These are phyloP conservation scores for Kwoniella sp. DNA, from an alignment of 768 basidiomycete species.

Conservation along the genomic window DNA sequence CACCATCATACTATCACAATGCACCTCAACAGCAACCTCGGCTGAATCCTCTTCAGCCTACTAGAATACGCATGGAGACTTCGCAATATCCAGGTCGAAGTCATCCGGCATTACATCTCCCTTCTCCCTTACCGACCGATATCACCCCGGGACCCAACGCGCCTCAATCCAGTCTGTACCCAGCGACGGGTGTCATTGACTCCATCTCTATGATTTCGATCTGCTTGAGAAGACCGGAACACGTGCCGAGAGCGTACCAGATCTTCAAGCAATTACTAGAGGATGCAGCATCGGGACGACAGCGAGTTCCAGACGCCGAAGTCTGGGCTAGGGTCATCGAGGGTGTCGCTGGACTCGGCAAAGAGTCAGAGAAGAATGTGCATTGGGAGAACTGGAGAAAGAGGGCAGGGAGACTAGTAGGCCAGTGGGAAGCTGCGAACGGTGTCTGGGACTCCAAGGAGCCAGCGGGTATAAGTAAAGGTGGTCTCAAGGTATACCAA, in stretches of 20 bases:
- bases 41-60: constrained; percentile 24
- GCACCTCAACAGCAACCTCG: constrained; percentile 19
- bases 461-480: constrained; percentile 30
- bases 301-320: constrained; percentile 39
- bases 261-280: constrained; percentile 50
- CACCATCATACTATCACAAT: constrained; percentile 23
- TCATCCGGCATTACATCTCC: constrained; percentile 26
- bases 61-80: constrained; percentile 16
- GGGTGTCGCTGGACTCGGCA: constrained; percentile 35
- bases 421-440: constrained; percentile 38
- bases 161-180: constrained; percentile 41
- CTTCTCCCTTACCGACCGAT: constrained; percentile 38
- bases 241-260: constrained; percentile 48
- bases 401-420: constrained; percentile 63
- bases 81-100: constrained; percentile 22
- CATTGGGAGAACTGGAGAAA: constrained; percentile 65
- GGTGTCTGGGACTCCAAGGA: constrained; percentile 11
- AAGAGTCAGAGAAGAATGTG: constrained; percentile 58
- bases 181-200: constrained; percentile 49
- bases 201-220: constrained; percentile 51
- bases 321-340: constrained; percentile 51
- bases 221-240: constrained; percentile 49
- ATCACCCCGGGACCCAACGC: constrained; percentile 16
- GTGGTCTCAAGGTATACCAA: constrained; percentile 50
- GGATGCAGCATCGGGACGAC: constrained; percentile 28